Base-by-base conservation (phyloP, 2,329 filamentous ascomycete genomes). In the Diaporthe sp. region DNA sequence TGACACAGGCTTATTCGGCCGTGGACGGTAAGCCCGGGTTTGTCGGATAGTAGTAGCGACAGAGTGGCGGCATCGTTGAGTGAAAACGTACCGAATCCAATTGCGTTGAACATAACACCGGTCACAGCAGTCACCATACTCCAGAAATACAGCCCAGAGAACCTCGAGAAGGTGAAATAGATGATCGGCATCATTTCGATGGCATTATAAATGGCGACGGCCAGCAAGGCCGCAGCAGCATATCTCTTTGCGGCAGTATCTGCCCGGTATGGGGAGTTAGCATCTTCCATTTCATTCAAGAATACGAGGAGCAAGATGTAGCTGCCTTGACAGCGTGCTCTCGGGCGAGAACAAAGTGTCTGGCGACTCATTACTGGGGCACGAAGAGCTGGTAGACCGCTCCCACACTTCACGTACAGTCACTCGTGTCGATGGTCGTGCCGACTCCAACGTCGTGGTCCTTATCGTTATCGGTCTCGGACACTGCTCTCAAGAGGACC, bases 71-170 rank as follows among this genome's bases (percentile, higher is more conserved):
- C 30, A 6, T 50, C 30, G 10, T 50, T 25, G 28, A n/a, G 42
- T 13, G 28, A 10, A 71, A 87, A 79, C 50, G 87, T 75, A 77
- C 73, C 69, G 33, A 88, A 88, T 2, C 87, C 88, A 0, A 85
- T 77, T 15, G 83, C 80, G 75, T 89, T 82, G 0, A 82, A n/a
- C 0, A 79, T 77, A 17, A 85, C 82, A 0, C 83, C 84, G 76
- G 78, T 80, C 2, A 83, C 82, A 1, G 83, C 79, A 7, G 80
- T 75, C 10, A 84, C 68, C 54, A 85, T 82, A 54, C 83, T 84
- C 83, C 83, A 85, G 42, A 85, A 85, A 76, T 85, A 85, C 1
- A 84, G 78, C 2, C 84, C 82, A 19, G 69, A 72, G 52, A 68
- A 72, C 33, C 54, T 74, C 22, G 73, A 58, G 38, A 74, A 74